Conservation (phyloP, 2,329 filamentous ascomycete genomes). For the Aspergillus jensenii region DNA sequence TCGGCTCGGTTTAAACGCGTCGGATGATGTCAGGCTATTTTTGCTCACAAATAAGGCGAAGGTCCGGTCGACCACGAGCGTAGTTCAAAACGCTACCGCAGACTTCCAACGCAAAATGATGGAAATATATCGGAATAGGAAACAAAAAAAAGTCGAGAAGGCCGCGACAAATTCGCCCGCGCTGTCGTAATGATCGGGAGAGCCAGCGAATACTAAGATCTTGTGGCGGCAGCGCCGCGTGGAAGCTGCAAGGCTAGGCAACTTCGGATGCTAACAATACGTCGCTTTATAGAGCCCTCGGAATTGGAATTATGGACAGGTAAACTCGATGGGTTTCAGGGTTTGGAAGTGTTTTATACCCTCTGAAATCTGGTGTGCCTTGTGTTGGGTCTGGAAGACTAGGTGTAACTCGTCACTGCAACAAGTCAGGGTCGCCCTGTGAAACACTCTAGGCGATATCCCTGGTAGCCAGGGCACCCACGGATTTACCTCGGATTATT, state of each 20-base stretch:
- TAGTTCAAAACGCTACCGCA: background rate
- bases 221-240: conserved; percentile 5
- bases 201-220: background rate
- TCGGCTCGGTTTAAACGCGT: background rate
- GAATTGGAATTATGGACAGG: background rate
- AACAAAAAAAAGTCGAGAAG: background rate
- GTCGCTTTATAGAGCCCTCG: background rate
- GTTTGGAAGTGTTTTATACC: conserved; percentile 8
- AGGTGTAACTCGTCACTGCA: conserved; percentile 12
- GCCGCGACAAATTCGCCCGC: background rate
- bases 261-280: background rate
- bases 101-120: conserved; percentile 1
- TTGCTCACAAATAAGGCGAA: background rate
- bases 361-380: background rate
- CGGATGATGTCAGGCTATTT: conserved; percentile 2
- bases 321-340: background rate
- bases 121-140: background rate
- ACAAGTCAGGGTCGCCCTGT: conserved; percentile 12
- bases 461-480: background rate
- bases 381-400: background rate
- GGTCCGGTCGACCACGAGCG: conserved; percentile 3
- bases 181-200: conserved; percentile 1
- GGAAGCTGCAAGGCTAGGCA: conserved; percentile 1
- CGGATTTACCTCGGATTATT: no score
- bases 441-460: background rate